A percentile compares a stretch with the other conserved stretches of the same genome.
Conservation (phyloP, 75 land plant genomes). For the Chamaecyparis obtusa region DNA sequence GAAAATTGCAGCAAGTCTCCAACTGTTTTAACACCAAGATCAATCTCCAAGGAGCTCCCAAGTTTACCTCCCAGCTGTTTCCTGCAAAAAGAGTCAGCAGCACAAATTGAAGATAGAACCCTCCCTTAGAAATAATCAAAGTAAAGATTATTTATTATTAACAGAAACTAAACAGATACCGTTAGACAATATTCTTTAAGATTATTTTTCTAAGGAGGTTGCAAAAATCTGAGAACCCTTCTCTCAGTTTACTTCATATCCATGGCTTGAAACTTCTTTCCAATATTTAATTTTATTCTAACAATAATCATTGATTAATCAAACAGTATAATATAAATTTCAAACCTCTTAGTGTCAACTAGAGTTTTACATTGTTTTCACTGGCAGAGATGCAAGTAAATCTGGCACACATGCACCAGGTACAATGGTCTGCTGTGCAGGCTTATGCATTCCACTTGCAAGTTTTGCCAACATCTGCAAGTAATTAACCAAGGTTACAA, state of each 20-base stretch:
- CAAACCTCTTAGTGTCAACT: neutral
- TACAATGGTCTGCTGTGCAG: conserved; percentile 95
- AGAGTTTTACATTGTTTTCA: conserved; percentile 81
- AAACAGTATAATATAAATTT: neutral
- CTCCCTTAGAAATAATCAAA: neutral
- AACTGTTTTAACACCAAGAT: conserved; percentile 74
- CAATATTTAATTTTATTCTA: neutral
- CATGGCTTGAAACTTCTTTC: neutral
- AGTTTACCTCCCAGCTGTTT: conserved; percentile 96
- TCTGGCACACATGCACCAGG: conserved; percentile 68
- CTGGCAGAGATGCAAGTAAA: conserved; percentile 70
- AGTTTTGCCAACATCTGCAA: conserved; percentile 95
- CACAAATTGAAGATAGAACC: neutral
- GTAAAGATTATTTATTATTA: neutral
- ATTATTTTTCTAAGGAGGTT: neutral
- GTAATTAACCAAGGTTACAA: conserved; percentile 9
- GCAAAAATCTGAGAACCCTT: neutral
- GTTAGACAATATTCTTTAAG: neutral
- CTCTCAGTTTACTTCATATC: neutral
- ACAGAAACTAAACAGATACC: neutral
- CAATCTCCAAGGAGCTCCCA: conserved; percentile 73
- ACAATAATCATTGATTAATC: neutral
- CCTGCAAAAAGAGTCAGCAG: conserved; percentile 27
- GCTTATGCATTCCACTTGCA: conserved; percentile 97
- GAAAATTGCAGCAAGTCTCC: conserved; percentile 89